Conservation (phyloP, 306 rosid genomes). For the Inga leiocalycina region DNA sequence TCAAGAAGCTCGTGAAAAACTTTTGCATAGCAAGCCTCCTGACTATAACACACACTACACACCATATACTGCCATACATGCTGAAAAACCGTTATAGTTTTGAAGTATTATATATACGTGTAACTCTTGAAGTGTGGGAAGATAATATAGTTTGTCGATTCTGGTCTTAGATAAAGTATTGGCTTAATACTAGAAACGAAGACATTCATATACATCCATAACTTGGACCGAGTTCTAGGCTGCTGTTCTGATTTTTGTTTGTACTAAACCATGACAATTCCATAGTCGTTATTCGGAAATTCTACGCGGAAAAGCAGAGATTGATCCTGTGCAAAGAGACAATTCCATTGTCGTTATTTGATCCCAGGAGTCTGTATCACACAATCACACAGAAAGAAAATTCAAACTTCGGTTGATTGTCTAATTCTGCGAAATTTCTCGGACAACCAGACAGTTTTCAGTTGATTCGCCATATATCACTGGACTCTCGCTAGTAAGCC, state of each 20-base stretch:
- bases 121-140: neutral
- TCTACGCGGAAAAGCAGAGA: conserved; percentile 12
- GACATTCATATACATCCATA: neutral
- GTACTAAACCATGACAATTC: neutral
- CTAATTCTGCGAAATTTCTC: conserved; percentile 38
- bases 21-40: too few species aligned
- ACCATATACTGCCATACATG: neutral
- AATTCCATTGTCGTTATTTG: conserved; percentile 14
- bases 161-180: neutral
- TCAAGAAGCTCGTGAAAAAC: too few species aligned
- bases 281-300: conserved; percentile 28
- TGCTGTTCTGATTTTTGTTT: conserved; percentile 1
- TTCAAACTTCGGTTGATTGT: conserved; percentile 23
- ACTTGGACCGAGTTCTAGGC: neutral
- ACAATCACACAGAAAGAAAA: neutral
- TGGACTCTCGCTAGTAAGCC: neutral
- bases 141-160: neutral
- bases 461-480: neutral
- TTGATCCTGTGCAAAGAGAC: neutral
- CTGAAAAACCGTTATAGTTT: neutral
- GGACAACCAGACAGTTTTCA: neutral
- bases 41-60: neutral
- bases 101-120: neutral
- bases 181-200: neutral
- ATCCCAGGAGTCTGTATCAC: neutral